phyloP scores from a whole-genome alignment of 331 rosid species.

The Pyrus hybrid region DNA sequence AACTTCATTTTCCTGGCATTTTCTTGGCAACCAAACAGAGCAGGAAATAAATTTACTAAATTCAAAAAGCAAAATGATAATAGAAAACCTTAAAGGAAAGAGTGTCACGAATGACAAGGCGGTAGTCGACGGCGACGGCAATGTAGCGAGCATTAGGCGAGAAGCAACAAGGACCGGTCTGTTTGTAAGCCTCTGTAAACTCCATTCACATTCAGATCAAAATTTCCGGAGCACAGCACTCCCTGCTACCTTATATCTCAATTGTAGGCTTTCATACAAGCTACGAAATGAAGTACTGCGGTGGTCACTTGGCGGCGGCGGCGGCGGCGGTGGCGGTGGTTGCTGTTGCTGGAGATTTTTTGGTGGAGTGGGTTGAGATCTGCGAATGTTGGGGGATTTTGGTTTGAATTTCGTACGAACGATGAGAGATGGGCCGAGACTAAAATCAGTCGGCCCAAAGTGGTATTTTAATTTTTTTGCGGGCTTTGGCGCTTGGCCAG shows the following conservation, averaged over 20 bases:
- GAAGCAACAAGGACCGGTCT: slow-evolving; percentile 88
- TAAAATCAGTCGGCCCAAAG: neutral
- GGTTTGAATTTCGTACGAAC: neutral
- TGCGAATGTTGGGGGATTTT: neutral
- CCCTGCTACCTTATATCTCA: neutral
- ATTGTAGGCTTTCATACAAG: neutral
- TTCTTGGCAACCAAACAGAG: neutral
- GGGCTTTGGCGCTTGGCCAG: neutral
- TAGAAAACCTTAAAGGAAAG: slow-evolving; percentile 61
- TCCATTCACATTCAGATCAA: slow-evolving; percentile 36
- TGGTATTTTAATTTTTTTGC: neutral
- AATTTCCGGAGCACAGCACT: neutral
- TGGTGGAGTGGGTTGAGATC: neutral
- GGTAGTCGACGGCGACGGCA: slow-evolving; percentile 91
- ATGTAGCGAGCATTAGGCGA: slow-evolving; percentile 86
- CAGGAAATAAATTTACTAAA: neutral
- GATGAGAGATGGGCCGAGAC: neutral
- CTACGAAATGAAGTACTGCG: neutral
- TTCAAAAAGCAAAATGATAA: too few species aligned
- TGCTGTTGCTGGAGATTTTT: neutral
- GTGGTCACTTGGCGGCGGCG: neutral
- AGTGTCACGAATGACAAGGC: slow-evolving; percentile 91
- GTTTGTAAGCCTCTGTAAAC: slow-evolving; percentile 91
- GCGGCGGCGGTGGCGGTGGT: neutral
- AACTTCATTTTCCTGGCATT: neutral